Conservation (phyloP, 192 early-diverging fungal genomes). For the Bifiguratus adelaidae region DNA sequence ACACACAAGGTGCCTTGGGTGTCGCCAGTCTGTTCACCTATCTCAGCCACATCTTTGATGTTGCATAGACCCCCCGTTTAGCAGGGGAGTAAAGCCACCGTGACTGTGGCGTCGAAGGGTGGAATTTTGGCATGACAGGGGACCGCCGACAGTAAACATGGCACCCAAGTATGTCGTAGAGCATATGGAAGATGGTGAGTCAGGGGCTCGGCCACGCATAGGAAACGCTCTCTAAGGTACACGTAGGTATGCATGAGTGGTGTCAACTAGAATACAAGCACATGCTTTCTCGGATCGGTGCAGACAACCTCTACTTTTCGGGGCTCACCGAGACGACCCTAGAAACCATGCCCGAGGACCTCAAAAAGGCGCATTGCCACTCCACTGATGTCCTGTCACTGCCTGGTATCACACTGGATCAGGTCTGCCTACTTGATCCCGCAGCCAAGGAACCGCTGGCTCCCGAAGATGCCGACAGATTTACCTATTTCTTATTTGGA, state of each 20-base stretch:
- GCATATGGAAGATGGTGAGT: constrained; percentile 68
- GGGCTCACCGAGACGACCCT: constrained; percentile 37
- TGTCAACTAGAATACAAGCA: constrained; percentile 67
- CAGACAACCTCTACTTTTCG: constrained; percentile 48
- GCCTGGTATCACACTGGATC: constrained; percentile 30
- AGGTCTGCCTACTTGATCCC: constrained; percentile 69
- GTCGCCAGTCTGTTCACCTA: too few relatives aligned
- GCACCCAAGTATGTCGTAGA: constrained; percentile 63
- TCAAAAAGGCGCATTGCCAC: constrained; percentile 33
- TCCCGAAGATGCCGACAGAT: constrained; percentile 55
- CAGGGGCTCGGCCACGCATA: constrained; percentile 6
- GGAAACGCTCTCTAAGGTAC: constrained; percentile 1
- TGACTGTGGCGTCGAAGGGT: too few relatives aligned
- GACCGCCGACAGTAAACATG: too few relatives aligned
- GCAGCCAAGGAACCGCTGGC: constrained; percentile 34
- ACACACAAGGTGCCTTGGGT: too few relatives aligned
- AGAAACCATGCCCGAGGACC: constrained; percentile 22
- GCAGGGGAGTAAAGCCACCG: too few relatives aligned
- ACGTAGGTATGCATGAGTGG: constrained; percentile 62
- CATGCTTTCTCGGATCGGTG: constrained; percentile 51
- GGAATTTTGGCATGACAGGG: too few relatives aligned
- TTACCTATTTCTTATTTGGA: constrained; percentile 72
- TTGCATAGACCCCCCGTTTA: too few relatives aligned
- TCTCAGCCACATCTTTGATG: too few relatives aligned
- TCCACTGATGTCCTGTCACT: constrained; percentile 35